Base-by-base conservation (phyloP, 345 rosid genomes). In the Populus deltoides region DNA sequence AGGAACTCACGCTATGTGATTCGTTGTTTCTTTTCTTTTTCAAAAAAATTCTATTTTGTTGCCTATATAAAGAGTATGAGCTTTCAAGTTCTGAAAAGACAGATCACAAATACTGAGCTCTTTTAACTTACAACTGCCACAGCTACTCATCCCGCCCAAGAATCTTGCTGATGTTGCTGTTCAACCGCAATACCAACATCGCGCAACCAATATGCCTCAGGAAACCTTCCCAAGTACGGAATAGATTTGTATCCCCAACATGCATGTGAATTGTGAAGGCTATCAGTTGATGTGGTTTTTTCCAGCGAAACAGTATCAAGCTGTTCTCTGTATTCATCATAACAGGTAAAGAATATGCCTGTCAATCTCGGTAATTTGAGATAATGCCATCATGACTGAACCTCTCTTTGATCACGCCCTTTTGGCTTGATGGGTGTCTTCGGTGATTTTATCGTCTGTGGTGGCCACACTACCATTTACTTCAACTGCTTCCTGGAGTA, bases 401-500 rank as follows among this genome's bases (percentile, higher is more conserved):
- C 41, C 66, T 74, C 35, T 12, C 41, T 41, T 66, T 29, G 10
- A 2, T 78, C 77, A 82, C 72, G 78, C 86, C 47, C 43, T 80
- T 55, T 49, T 47, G 31, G 75, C 81, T 61, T 79, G 66, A 27
- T 78, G 47, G 9, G 13, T 8, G 8, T 71, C 81, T 71, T 75
- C 82, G 5, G 81, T 39, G 47, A 41, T 63, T 39, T 84, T 77
- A 59, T 71, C 38, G 41, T 84, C 85, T 59, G 75, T 12, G 7
- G 82, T 49, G 20, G 66, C 70, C 45, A 78, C 17, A 43, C 45
- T 65, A 8, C 62, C 57, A 72, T 62, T 16, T 66, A 31, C 71
- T 78, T 76, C 82, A 20, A 66, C 43, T 8, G 38, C 43, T 57
- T 70, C 83, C 89, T 86, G 77, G n/a, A 27, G 68, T 25, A 63